A percentile compares a stretch with the other conserved stretches of the same genome.
Conservation (phyloP, 805 yeast genomes). For the Yarrowia osloensis region DNA sequence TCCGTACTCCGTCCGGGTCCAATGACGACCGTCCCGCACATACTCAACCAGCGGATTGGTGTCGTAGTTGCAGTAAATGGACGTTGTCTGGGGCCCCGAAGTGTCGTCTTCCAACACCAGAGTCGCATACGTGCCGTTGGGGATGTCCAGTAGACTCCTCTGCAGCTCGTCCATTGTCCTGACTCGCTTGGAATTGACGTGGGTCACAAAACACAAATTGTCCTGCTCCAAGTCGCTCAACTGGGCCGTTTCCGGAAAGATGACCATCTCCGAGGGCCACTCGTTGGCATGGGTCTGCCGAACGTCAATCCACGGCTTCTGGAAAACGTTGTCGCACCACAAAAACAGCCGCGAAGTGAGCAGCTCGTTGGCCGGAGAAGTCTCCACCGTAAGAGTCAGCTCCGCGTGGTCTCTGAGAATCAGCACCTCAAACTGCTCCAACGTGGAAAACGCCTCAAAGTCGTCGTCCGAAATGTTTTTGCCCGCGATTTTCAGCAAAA, state of each 20-base stretch:
- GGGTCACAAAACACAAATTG: slow-evolving; percentile 76
- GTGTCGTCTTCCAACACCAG: slow-evolving; percentile 78
- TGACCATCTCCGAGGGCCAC: slow-evolving; percentile 62
- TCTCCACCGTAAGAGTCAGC: slow-evolving; percentile 59
- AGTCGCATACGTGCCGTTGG: slow-evolving; percentile 76
- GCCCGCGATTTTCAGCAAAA: slow-evolving; percentile 66
- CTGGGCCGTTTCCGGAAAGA: slow-evolving; percentile 68
- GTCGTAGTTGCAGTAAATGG: slow-evolving; percentile 80
- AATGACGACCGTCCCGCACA: slow-evolving; percentile 42
- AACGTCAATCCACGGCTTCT: slow-evolving; percentile 84
- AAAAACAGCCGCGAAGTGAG: slow-evolving; percentile 64
- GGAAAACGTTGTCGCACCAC: slow-evolving; percentile 81
- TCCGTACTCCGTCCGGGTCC: slow-evolving; percentile 18
- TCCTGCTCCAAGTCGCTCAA: slow-evolving; percentile 77
- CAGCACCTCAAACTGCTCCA: slow-evolving; percentile 52
- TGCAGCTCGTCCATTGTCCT: slow-evolving; percentile 66
- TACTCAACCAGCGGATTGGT: slow-evolving; percentile 62
- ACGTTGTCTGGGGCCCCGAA: slow-evolving; percentile 76
- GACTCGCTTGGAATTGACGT: slow-evolving; percentile 73
- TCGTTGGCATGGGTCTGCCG: slow-evolving; percentile 67
- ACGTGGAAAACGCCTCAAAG: slow-evolving; percentile 51
- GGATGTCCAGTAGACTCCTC: slow-evolving; percentile 59
- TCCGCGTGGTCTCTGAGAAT: slow-evolving; percentile 70
- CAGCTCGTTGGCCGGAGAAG: slow-evolving; percentile 56
- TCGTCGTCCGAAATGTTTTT: slow-evolving; percentile 65